phyloP scores from a whole-genome alignment of 139 green algal genomes.

The Tetradesmus obliquus region DNA sequence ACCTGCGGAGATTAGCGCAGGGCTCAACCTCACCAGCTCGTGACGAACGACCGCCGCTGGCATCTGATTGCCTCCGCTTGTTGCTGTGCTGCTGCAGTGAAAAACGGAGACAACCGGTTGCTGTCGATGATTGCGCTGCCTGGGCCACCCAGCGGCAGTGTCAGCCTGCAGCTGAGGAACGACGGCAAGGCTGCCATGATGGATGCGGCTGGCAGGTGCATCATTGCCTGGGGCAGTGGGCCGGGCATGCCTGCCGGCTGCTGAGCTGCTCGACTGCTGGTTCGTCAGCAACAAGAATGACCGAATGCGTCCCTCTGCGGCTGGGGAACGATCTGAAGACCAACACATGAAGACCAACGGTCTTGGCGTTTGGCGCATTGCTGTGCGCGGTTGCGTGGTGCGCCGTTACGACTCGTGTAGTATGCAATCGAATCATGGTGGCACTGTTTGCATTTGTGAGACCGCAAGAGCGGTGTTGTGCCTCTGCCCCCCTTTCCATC shows the following conservation, averaged over 20 bases:
- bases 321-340: no score
- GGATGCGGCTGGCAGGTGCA: not conserved
- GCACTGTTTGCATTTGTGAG: no score
- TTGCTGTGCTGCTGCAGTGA: not conserved
- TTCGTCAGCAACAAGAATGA: no score
- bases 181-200: not conserved
- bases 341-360: no score
- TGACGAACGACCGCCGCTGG: not conserved
- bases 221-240: not conserved
- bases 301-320: no score
- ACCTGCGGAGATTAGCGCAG: no score
- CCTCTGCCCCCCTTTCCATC: no score
- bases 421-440: no score
- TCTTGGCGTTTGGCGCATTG: no score
- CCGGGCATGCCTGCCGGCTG: not conserved
- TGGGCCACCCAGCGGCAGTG: not conserved
- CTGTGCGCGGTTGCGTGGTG: no score
- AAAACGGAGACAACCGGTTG: not conserved
- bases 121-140: not conserved
- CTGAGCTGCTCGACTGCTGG: not conserved
- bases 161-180: not conserved
- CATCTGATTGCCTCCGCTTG: not conserved
- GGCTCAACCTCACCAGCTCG: not conserved
- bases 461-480: no score
- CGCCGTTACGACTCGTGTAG: no score